Evolutionary conservation across 2,329 filamentous ascomycete genomes (phyloP).

Genomic region (Colletotrichum nymphaeae): DNA sequence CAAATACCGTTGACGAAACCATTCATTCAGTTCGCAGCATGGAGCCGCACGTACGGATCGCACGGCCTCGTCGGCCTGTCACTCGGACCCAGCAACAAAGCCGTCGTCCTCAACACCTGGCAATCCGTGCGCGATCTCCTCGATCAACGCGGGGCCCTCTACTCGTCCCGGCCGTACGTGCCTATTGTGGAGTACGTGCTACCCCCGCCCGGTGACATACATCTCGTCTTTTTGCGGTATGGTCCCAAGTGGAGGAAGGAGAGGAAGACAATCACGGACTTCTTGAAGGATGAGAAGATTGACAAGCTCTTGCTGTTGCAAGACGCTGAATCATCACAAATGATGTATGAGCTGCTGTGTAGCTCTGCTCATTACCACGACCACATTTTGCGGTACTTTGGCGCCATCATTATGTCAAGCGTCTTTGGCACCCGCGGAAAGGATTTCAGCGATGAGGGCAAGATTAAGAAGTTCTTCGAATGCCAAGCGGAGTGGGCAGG

Average conservation of each 20-base stretch:
- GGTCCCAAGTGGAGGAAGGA: slow-evolving; percentile 13
- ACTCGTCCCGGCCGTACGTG: slow-evolving; percentile 48
- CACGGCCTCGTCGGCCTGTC: slow-evolving; percentile 45
- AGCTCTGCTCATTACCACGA: not conserved
- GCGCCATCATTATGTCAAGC: slow-evolving; percentile 5
- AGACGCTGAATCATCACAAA: slow-evolving; percentile 15
- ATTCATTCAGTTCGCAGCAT: slow-evolving; percentile 43
- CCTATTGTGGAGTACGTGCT: slow-evolving; percentile 37
- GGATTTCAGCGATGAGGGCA: slow-evolving; percentile 23
- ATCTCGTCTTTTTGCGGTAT: slow-evolving; percentile 16
- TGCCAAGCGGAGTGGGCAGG: slow-evolving; percentile 39
- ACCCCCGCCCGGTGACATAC: slow-evolving; percentile 12
- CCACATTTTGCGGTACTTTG: slow-evolving; percentile 4
- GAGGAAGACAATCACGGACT: not conserved
- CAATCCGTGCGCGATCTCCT: slow-evolving; percentile 48
- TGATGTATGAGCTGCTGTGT: slow-evolving; percentile 4
- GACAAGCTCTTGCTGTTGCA: not conserved
- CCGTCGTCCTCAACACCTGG: slow-evolving; percentile 48
- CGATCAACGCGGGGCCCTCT: slow-evolving; percentile 49
- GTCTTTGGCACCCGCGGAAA: slow-evolving; percentile 29
- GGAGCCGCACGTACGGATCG: slow-evolving; percentile 45
- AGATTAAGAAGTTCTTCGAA: slow-evolving; percentile 37
- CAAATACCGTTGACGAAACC: slow-evolving; percentile 41
- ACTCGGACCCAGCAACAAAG: slow-evolving; percentile 41
- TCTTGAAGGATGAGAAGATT: not conserved